Evolutionary conservation across 2,329 filamentous ascomycete species (phyloP).

Genomic region (Blastomyces percursus): DNA sequence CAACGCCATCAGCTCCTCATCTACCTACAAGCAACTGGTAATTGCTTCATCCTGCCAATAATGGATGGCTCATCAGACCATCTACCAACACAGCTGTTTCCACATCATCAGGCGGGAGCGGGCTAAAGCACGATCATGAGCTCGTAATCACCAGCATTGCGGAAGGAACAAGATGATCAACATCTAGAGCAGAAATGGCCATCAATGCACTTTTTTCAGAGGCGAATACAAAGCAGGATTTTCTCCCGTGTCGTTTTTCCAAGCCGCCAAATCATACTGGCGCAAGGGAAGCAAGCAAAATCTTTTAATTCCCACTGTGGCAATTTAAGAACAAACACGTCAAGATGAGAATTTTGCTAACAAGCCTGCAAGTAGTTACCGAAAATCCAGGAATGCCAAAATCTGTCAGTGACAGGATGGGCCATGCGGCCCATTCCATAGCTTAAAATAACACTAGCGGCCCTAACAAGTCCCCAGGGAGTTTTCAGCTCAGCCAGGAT

Average conservation of each 20-base stretch:
- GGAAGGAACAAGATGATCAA: not conserved
- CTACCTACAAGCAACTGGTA: not conserved
- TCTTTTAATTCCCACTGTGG: not conserved
- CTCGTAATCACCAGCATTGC: not conserved
- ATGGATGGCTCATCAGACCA: not conserved
- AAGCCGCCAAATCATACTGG: not conserved
- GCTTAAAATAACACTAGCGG: not conserved
- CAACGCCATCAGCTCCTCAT: not conserved
- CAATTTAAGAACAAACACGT: not conserved
- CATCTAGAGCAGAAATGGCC: not conserved
- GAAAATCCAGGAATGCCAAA: not conserved
- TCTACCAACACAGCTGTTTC: not conserved
- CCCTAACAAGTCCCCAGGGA: not conserved
- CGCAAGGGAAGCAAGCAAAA: not conserved
- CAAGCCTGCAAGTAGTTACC: not conserved
- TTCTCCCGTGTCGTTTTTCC: not conserved
- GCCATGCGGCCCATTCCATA: not conserved
- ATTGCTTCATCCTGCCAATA: not conserved
- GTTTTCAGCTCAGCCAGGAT: conserved; percentile 2
- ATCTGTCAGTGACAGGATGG: not conserved
- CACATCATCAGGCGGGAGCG: not conserved
- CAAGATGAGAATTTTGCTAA: not conserved
- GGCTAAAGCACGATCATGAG: not conserved
- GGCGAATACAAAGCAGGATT: conserved; percentile 1
- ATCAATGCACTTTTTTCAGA: not conserved